These are phyloP conservation scores for Leccinum imitatum DNA, from an alignment of 768 basidiomycete species.

Conservation along the genomic window DNA sequence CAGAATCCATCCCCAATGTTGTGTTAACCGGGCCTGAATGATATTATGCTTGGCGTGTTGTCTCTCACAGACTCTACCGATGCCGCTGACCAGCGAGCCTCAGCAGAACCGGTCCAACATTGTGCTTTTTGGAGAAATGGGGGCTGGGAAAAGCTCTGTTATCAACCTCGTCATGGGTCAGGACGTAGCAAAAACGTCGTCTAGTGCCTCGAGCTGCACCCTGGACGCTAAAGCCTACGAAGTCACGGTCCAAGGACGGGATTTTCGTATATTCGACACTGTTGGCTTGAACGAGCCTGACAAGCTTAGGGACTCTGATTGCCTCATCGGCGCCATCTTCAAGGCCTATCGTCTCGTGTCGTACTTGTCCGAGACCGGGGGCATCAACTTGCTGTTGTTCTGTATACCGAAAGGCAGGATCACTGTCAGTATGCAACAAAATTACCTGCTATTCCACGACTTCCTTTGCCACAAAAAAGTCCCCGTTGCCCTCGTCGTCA, in stretches of 20 bases:
- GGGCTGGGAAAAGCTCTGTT: constrained; percentile 41
- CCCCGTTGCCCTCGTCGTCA: constrained; percentile 33
- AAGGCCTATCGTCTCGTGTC: constrained; percentile 37
- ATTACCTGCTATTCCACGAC: constrained; percentile 35
- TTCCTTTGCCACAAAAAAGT: constrained; percentile 35
- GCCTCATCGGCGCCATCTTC: constrained; percentile 30
- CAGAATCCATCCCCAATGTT: background rate
- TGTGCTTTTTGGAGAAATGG: constrained; percentile 32
- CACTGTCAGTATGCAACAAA: constrained; percentile 27
- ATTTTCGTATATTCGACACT: constrained; percentile 36
- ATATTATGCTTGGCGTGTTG: background rate
- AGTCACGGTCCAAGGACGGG: constrained; percentile 15
- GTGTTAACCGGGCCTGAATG: constrained; percentile 8
- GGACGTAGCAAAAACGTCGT: constrained; percentile 30
- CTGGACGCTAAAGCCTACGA: constrained; percentile 31
- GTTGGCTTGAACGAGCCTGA: constrained; percentile 34
- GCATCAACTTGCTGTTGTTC: constrained; percentile 42
- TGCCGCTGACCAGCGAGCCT: constrained; percentile 12
- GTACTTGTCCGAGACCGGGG: constrained; percentile 30
- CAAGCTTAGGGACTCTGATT: constrained; percentile 23
- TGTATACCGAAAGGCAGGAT: constrained; percentile 36
- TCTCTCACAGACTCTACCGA: constrained; percentile 4
- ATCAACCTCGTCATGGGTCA: constrained; percentile 39
- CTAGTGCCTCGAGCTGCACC: constrained; percentile 34
- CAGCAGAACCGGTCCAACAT: constrained; percentile 20